phyloP scores from a whole-genome alignment of 2,329 filamentous ascomycete species.

The Uncinocarpus reesii region DNA sequence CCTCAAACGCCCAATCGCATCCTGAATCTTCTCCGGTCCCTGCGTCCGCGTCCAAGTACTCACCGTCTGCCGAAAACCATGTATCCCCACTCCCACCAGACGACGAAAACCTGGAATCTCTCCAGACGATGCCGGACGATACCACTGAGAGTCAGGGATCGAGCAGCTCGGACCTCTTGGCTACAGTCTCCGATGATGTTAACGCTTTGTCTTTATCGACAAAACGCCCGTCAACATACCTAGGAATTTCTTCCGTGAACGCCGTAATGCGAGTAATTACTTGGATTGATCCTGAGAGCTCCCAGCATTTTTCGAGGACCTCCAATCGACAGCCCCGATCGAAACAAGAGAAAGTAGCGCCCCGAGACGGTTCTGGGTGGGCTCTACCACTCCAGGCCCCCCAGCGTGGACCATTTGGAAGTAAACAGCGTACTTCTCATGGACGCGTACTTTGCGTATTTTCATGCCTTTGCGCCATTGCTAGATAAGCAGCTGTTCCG shows the following conservation, averaged over 20 bases:
- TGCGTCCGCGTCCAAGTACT: slow-evolving; percentile 32
- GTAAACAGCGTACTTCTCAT: slow-evolving; percentile 58
- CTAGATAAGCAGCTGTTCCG: slow-evolving; percentile 62
- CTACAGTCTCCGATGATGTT: slow-evolving; percentile 59
- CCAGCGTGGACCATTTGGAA: slow-evolving; percentile 29
- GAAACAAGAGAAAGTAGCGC: slow-evolving; percentile 33
- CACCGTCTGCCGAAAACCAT: slow-evolving; percentile 34
- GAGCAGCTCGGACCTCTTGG: slow-evolving; percentile 45
- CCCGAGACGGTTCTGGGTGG: slow-evolving; percentile 26
- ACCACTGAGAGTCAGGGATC: slow-evolving; percentile 34
- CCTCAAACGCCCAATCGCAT: slow-evolving; percentile 38
- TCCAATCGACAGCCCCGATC: slow-evolving; percentile 28
- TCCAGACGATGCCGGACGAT: slow-evolving; percentile 67
- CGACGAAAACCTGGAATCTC: slow-evolving; percentile 46
- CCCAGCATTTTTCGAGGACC: slow-evolving; percentile 39
- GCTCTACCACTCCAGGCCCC: neutral
- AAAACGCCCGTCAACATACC: slow-evolving; percentile 54
- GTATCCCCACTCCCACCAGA: slow-evolving; percentile 37
- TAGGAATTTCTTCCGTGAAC: slow-evolving; percentile 65
- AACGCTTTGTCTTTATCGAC: slow-evolving; percentile 56
- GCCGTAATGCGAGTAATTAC: slow-evolving; percentile 62
- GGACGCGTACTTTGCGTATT: slow-evolving; percentile 64
- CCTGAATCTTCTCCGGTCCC: slow-evolving; percentile 29
- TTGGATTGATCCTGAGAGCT: slow-evolving; percentile 43
- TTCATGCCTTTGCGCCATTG: slow-evolving; percentile 63